A percentile compares a stretch with the other conserved stretches of the same genome.
phyloP scores from a whole-genome alignment of 768 basidiomycete genomes.

The Daedaleopsis sinensis region DNA sequence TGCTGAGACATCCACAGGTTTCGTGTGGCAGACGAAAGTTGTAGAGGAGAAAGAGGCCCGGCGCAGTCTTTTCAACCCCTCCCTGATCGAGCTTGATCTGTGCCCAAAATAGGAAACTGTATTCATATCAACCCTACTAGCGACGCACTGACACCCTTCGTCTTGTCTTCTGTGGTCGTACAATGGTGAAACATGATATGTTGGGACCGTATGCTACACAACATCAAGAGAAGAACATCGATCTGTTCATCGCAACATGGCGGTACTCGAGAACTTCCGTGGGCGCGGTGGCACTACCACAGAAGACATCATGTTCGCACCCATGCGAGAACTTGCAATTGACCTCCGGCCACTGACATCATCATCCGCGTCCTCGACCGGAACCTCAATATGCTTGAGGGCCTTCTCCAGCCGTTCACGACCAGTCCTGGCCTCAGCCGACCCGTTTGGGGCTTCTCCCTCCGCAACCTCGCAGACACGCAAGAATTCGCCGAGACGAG shows the following conservation, averaged over 20 bases:
- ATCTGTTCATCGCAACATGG: background rate
- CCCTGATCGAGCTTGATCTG: slow-evolving; percentile 9
- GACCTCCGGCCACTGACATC: background rate
- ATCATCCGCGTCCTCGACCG: background rate
- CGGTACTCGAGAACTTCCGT: background rate
- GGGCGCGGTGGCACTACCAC: background rate
- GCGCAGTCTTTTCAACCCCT: background rate
- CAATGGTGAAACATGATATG: background rate
- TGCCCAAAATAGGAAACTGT: slow-evolving; percentile 13
- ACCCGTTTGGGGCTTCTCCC: background rate
- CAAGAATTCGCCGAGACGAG: slow-evolving; percentile 21
- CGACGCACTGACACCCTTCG: background rate
- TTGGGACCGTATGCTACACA: background rate
- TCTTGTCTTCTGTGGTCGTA: background rate
- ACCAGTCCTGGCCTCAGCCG: background rate
- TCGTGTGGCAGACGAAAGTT: slow-evolving; percentile 32
- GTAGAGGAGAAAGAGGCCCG: slow-evolving; percentile 26
- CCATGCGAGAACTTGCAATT: too few species aligned
- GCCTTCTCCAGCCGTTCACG: background rate
- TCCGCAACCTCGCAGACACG: slow-evolving; percentile 24
- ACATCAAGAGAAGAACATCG: background rate
- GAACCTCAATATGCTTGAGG: background rate
- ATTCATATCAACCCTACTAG: background rate
- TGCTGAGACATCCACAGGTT: slow-evolving; percentile 91
- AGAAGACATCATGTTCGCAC: background rate